These are phyloP conservation scores for Melanomma pulvis-pyrius DNA, from an alignment of 495 filamentous ascomycete species.

Conservation along the genomic window DNA sequence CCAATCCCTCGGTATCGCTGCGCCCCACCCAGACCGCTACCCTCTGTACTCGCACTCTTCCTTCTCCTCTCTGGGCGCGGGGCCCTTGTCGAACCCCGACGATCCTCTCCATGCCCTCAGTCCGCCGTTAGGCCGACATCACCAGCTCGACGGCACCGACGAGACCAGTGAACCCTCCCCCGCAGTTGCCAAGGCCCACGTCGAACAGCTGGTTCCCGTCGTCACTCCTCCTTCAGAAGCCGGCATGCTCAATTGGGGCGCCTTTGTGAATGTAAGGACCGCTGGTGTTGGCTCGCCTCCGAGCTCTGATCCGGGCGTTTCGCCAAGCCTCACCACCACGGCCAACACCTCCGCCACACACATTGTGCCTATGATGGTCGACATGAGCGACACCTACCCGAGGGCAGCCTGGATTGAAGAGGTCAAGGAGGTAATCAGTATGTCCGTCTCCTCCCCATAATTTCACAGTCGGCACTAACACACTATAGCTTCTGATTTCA, in stretches of 20 bases:
- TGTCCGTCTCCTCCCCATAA: neutral
- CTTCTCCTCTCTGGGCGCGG: conserved; percentile 33
- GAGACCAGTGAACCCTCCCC: conserved; percentile 1
- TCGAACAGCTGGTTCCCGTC: conserved; percentile 32
- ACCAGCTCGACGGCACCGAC: conserved; percentile 7
- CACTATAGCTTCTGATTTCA: conserved; percentile 14
- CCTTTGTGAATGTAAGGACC: conserved; percentile 32
- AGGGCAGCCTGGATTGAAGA: conserved; percentile 24
- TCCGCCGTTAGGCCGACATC: conserved; percentile 10
- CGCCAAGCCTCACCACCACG: conserved; percentile 2
- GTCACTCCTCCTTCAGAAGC: conserved; percentile 43
- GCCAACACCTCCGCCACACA: neutral
- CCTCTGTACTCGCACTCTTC: conserved; percentile 6
- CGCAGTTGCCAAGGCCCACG: conserved; percentile 6
- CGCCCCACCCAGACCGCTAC: conserved; percentile 44
- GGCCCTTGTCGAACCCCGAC: conserved; percentile 34
- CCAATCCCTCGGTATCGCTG: conserved; percentile 43
- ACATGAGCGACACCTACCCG: neutral
- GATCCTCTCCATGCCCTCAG: conserved; percentile 34
- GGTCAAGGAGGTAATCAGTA: conserved; percentile 18
- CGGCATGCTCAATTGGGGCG: conserved; percentile 36
- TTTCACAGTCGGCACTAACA: neutral
- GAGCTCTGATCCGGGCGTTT: conserved; percentile 33
- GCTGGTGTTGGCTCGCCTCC: conserved; percentile 37
- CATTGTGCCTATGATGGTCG: neutral